Evolutionary conservation across 306 rosid species (phyloP), one percentile per base, ranked within the genome.

Genomic region (Castanospermum australe): DNA sequence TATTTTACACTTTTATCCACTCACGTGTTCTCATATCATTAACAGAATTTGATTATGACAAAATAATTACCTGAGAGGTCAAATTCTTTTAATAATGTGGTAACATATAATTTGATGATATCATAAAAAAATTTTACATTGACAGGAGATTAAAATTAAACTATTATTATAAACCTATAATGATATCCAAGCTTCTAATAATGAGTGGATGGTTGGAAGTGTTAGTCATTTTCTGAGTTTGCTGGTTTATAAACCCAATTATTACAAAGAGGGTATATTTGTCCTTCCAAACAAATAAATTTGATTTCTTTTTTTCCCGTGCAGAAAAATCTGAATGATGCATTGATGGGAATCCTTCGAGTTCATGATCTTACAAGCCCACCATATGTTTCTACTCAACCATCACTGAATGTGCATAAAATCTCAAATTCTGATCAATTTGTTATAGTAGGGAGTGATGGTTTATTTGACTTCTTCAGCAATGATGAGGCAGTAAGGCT

Each of bases 281-380:
- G 44, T 67, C 14, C 28, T 76, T 8, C 61, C 45, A 20, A 64
- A 70, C 38, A 28, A 25, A 56, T 22, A 17, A 48, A 36, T 21
- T 42, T 75, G 38, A 55, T 64, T 79, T 79, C 8, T 44, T 51
- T 59, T 71, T 33, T 51, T 64, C 44, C 32, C 47, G 56, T 73
- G 78, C 93, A 96, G 99, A 85, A 91, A 90, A 88, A 72, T 76
- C 83, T 96, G 73, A 96, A 96, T 79, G 98, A 96, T 57, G 99
- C 98, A 50, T 79, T 96, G 82, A 96, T 96, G 96, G 99, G 99
- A 67, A 96, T 96, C 85, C 98, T 96, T 82, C 94, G 76, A 81
- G 97, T 96, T 67, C 87, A 78, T 41, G 88, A 93, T 87, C 99
- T 96, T 57, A 80, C 18, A 61, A 96, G 97, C 84, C 99, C 99